Base-by-base conservation (phyloP, 2,329 filamentous ascomycete species). In the Monilinia vaccinii-corymbosi region DNA sequence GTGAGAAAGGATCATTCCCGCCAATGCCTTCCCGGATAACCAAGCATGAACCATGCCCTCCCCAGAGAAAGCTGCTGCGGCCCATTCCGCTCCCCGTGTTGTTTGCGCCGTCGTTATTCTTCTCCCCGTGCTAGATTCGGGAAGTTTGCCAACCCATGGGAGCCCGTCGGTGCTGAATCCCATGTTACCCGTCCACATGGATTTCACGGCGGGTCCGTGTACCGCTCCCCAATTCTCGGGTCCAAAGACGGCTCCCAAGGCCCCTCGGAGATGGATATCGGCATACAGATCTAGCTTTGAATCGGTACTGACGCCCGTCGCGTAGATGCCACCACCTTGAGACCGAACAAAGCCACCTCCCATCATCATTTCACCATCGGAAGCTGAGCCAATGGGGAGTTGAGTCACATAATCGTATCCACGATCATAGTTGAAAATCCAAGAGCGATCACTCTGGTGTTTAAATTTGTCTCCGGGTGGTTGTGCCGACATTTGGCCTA, bases 191-290 rank as follows among this genome's bases (percentile, higher is more conserved):
- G 56, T 75, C 62, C 61, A 65, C 21, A 64, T 32, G 28, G 67
- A 67, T 25, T 75, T 69, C 0, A 70, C 66, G 1, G 71, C 62
- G 2, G 74, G 75, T 5, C 67, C 70, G 18, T 70, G 75, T 1
- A 74, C 63, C 44, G 78, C 75, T 78, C 78, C 82, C 0, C 78
- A 80, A 45, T 74, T 73, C 5, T 72, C 71, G 70, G 7, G 71
- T 70, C 28, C 40, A 16, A 56, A 56, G 11, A 56, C 13, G 0
- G 53, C 28, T 6, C 53, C 53, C 5, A 47, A 21, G 0, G 47
- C 53, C 1, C 53, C 53, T 8, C 53, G 28, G 3, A 56, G 53
- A 23, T 56, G 53, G 11, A 56, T 56, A 4, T 47, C 16, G 1
- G 53, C 42, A n/a, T 56, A 56, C 42, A 56, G 36, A 10, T 56